Percentiles rank a stretch among this genome's conserved stretches.
phyloP scores from a whole-genome alignment of 2,329 filamentous ascomycete genomes.

The Aspergillus ochraceoroseus region DNA sequence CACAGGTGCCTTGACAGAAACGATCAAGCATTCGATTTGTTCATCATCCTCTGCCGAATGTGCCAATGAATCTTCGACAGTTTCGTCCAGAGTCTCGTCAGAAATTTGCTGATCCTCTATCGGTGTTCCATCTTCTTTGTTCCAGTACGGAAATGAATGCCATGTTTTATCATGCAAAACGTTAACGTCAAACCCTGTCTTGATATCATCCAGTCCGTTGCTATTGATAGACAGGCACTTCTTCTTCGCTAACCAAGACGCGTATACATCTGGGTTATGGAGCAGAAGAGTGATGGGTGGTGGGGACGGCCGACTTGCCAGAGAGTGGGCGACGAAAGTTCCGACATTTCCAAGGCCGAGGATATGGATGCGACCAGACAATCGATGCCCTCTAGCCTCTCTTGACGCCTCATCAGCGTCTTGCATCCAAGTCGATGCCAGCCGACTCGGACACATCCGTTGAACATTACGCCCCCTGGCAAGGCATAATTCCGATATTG shows the following conservation, averaged over 20 bases:
- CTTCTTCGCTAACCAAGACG: conserved; percentile 22
- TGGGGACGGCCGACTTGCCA: conserved; percentile 62
- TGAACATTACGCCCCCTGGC: neutral
- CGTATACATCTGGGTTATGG: conserved; percentile 43
- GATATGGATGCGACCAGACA: conserved; percentile 51
- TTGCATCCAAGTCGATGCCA: conserved; percentile 28
- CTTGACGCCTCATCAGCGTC: conserved; percentile 23
- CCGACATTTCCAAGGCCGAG: conserved; percentile 75
- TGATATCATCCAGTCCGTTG: conserved; percentile 41
- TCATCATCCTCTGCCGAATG: conserved; percentile 35
- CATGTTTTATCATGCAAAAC: conserved; percentile 34
- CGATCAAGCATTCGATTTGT: conserved; percentile 67
- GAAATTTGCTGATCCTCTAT: conserved; percentile 7
- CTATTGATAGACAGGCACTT: conserved; percentile 34
- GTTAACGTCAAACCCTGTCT: conserved; percentile 44
- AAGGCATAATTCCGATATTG: conserved; percentile 19
- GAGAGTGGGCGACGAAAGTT: conserved; percentile 65
- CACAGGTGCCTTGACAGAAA: conserved; percentile 68
- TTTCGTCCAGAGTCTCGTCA: conserved; percentile 12
- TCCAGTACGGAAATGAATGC: conserved; percentile 29
- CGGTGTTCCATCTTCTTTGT: conserved; percentile 15
- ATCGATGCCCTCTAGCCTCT: conserved; percentile 19
- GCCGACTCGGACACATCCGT: conserved; percentile 14
- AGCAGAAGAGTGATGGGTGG: conserved; percentile 74
- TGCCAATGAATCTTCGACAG: conserved; percentile 12